Evolutionary conservation across 805 yeast genomes (phyloP).

Genomic region (Schizosaccharomyces osmophilus): DNA sequence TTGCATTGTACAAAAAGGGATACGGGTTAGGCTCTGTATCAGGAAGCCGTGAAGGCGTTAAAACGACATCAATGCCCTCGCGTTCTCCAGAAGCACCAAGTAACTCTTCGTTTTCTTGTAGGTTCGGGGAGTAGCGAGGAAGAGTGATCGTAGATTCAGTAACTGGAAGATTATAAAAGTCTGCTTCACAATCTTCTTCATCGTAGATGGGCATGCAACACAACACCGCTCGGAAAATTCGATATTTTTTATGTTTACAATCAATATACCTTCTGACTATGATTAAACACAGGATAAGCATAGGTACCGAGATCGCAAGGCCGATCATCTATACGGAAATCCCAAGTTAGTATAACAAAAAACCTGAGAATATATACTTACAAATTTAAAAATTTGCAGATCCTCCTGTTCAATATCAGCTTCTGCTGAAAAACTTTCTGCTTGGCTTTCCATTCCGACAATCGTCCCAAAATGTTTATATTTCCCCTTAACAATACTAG

Average conservation of each 20-base stretch:
- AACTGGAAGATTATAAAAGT: not conserved
- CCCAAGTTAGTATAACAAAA: not conserved
- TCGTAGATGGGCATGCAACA: not conserved
- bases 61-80: not conserved
- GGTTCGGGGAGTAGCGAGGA: not conserved
- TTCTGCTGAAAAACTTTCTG: too few species aligned
- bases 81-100: not conserved
- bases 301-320: not conserved
- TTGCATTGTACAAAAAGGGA: not conserved
- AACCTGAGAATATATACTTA: not conserved
- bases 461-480: too few species aligned
- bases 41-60: not conserved
- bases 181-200: not conserved
- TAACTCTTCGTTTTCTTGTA: not conserved
- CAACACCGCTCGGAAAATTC: not conserved
- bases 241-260: not conserved
- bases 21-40: not conserved
- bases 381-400: not conserved
- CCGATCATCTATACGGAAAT: not conserved
- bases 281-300: not conserved
- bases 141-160: not conserved
- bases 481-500: too few species aligned
- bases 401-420: not conserved
- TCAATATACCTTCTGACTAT: not conserved
- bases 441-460: too few species aligned